Evolutionary conservation across 495 filamentous ascomycete genomes (phyloP), one percentile per base, ranked within the genome.

Genomic region (Penicillium paradoxum): DNA sequence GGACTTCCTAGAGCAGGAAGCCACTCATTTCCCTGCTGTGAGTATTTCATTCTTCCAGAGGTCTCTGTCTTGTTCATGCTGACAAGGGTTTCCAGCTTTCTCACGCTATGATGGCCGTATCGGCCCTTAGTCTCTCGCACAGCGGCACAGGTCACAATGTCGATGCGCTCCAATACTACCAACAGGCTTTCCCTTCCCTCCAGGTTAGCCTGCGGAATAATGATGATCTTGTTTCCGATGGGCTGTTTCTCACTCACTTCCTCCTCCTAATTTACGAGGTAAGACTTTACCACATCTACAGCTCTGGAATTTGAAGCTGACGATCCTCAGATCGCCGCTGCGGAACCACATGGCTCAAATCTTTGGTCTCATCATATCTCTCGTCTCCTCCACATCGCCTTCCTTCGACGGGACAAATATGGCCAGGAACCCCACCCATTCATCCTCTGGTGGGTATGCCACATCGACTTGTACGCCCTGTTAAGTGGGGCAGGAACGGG

Each of bases 261-360:
- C 60, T 84, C n/a, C 70, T 84, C 5, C 71, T 83, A 15, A 61
- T 85, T 15, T 83, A 82, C 50, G 81, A 84, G 65, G 76, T 83
- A 55, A 58, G 71, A 46, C 7, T 39, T 21, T 10, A 29, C n/a
- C 4, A n/a, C 34, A 33, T 4, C 47, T 1, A n/a, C 8, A 7
- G 14, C 13, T n/a, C 34, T 0, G 5, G 30, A 8, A 41, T 9
- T 27, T 6, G 15, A 18, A 51, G 58, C 38, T 57, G 24, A 45
- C 27, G 19, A 33, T 25, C 21, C 13, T 4, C 39, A 81, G 73
- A 72, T 83, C 48, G 71, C 72, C 15, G 74, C 75, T 33, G 71
- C 73, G 4, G 73, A 74, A 54, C 66, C 69, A 13, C 63, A 72
- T 36, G 67, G 69, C 37, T 68, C 76, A 17, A 79, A 74, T 40